phyloP scores from a whole-genome alignment of 164 flowering plant genomes.

The Tinospora cordifolia region DNA sequence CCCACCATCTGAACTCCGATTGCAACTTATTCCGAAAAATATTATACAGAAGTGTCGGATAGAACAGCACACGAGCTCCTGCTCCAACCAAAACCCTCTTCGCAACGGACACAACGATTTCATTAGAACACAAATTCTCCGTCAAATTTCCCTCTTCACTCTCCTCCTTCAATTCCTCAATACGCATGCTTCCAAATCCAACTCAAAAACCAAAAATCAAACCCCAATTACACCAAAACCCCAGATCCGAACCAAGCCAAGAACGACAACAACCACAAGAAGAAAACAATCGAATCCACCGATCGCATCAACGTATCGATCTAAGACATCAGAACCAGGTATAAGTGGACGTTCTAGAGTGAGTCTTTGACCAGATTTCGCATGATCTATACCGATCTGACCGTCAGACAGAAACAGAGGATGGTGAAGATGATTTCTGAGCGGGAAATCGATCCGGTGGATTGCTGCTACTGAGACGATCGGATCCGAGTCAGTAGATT shows the following conservation, averaged over 20 bases:
- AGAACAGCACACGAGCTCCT: conserved; percentile 75
- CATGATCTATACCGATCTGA: not conserved
- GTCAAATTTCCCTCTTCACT: conserved; percentile 17
- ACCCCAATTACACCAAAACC: not conserved
- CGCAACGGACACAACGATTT: conserved; percentile 26
- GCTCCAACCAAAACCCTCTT: conserved; percentile 66
- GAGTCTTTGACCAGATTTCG: not conserved
- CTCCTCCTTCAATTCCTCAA: conserved; percentile 52
- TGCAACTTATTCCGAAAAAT: conserved; percentile 76
- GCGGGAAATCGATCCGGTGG: not conserved
- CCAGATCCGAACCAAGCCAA: not conserved
- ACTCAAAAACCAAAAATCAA: not conserved
- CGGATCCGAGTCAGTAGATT: not conserved
- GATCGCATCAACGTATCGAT: not conserved
- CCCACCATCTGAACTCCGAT: conserved; percentile 93
- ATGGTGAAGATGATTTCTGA: not conserved
- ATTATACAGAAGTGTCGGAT: conserved; percentile 81
- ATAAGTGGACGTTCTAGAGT: not conserved
- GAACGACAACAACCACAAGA: not conserved
- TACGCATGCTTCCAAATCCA: conserved; percentile 41
- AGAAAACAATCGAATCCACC: not conserved
- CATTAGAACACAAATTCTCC: conserved; percentile 9
- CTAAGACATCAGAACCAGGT: not conserved
- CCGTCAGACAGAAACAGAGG: not conserved
- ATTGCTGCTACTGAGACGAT: not conserved